Base-by-base conservation (phyloP, 78 protist genomes). In the Trichosphaerium sp. region DNA sequence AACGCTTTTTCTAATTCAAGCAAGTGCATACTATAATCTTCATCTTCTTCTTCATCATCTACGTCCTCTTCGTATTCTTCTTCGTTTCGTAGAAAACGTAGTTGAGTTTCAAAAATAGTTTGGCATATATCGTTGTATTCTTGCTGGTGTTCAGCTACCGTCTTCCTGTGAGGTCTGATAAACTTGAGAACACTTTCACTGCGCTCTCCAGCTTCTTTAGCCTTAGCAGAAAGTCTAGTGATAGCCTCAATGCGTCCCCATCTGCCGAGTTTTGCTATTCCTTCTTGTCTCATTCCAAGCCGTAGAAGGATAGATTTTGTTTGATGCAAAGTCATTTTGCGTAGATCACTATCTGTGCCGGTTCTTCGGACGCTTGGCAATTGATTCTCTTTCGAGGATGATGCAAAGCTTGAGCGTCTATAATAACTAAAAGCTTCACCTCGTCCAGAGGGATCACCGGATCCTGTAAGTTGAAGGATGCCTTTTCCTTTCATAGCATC, bases 331-430 rank as follows among this genome's bases (percentile, higher is more conserved):
- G 67, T 64, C 23, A 78, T 63, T 44, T 78, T 78, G 43, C 84
- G 48, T 18, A 78, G 35, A 78, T 78, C 84, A 25, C 75, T 72
- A 37, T 78, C 84, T 0, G 84, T 69, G 42, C 84, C 84, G 6
- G 84, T 69, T 52, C 69, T 77, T 37, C 67, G 80, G 29, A 70
- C 64, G 67, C 70, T 69, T 69, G 62, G 72, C 0, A 49, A 43
- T 67, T 78, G 41, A 68, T 55, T 3, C 55, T 74, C 57, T 66
- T 68, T 78, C 70, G 77, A 35, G 69, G 69, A 38, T 78, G 77
- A 26, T 69, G 59, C 29, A 67, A 71, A 10, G n/a, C n/a, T n/a
- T n/a, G n/a, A n/a, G n/a, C n/a, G n/a, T n/a, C n/a, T n/a, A n/a
- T n/a, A n/a, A 23, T 37, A 78, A 8, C 43, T 26, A 15, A 69